A percentile compares a stretch with the other conserved stretches of the same genome.
Evolutionary conservation across 371 early-diverging fungal species (phyloP).

Genomic region (Actinomortierella ambigua): DNA sequence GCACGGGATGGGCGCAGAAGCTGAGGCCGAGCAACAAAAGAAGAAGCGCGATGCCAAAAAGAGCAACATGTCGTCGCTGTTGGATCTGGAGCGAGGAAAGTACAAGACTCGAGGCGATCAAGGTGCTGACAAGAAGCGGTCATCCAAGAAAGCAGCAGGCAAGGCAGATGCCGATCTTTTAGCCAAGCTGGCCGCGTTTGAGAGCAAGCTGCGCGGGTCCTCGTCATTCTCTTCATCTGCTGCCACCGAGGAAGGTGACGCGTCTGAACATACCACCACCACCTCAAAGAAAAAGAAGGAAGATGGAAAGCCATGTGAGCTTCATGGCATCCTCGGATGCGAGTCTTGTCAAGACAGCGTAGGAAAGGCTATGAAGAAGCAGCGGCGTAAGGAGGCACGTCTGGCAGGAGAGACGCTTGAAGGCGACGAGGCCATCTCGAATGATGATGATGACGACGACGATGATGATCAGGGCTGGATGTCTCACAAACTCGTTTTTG

Average conservation of each 20-base stretch:
- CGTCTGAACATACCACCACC: constrained; percentile 16
- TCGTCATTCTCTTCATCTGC: constrained; percentile 9
- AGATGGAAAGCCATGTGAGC: constrained; percentile 52
- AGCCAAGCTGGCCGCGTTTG: constrained; percentile 52
- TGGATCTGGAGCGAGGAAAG: constrained; percentile 60
- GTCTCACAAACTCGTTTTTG: constrained; percentile 70
- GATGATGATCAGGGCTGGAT: constrained; percentile 69
- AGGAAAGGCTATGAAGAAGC: constrained; percentile 7
- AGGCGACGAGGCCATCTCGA: neutral
- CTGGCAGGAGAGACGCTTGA: neutral
- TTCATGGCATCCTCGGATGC: constrained; percentile 70
- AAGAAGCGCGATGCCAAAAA: constrained; percentile 25
- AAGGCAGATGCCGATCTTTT: constrained; percentile 34
- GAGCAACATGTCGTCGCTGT: constrained; percentile 53
- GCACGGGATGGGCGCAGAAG: constrained; percentile 42
- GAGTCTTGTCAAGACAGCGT: constrained; percentile 62
- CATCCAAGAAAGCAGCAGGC: constrained; percentile 16
- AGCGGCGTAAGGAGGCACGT: neutral
- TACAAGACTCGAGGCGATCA: constrained; percentile 52
- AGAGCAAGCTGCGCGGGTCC: constrained; percentile 35
- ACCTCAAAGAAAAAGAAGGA: constrained; percentile 20
- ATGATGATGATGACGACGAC: constrained; percentile 30
- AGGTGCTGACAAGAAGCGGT: constrained; percentile 34
- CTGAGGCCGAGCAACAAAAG: constrained; percentile 21
- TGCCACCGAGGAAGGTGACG: neutral